Evolutionary conservation across 2,329 filamentous ascomycete species (phyloP).

Genomic region (Ceratocystis eucalypticola): DNA sequence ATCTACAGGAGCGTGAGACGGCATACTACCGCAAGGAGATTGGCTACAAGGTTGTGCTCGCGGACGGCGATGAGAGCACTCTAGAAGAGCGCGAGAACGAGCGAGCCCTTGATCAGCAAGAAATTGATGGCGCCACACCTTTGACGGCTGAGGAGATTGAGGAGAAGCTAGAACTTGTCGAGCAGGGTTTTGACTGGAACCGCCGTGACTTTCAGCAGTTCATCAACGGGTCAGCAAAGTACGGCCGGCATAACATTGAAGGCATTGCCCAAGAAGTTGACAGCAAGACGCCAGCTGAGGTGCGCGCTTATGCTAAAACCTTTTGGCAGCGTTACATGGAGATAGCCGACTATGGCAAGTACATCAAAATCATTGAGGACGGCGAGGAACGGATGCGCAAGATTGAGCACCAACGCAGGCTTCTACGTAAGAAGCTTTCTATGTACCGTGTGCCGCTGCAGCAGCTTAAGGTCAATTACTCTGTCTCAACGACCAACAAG

Average conservation of each 20-base stretch:
- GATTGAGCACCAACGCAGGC: conserved; percentile 81
- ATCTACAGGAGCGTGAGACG: conserved; percentile 92
- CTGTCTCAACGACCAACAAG: conserved; percentile 97
- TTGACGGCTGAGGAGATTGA: conserved; percentile 80
- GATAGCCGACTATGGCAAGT: conserved; percentile 77
- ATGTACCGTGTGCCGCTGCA: conserved; percentile 96
- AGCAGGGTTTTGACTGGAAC: conserved; percentile 92
- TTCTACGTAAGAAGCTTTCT: conserved; percentile 87
- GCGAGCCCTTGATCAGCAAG: conserved; percentile 72
- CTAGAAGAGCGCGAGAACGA: conserved; percentile 76
- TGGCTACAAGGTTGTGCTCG: conserved; percentile 80
- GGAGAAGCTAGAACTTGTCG: conserved; percentile 69
- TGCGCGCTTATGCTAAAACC: conserved; percentile 81
- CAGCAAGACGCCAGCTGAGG: conserved; percentile 71
- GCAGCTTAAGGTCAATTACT: conserved; percentile 97
- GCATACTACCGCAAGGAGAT: conserved; percentile 94
- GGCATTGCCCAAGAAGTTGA: conserved; percentile 82
- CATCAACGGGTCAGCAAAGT: conserved; percentile 86
- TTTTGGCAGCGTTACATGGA: conserved; percentile 95
- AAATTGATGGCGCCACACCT: conserved; percentile 82
- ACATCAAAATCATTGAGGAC: conserved; percentile 77
- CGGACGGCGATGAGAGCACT: conserved; percentile 78
- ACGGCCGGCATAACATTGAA: conserved; percentile 73
- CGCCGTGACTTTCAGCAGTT: conserved; percentile 97
- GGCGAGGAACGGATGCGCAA: conserved; percentile 83